Evolutionary conservation across 106 monocot genomes (phyloP).

Genomic region (Gastrodia elata): DNA sequence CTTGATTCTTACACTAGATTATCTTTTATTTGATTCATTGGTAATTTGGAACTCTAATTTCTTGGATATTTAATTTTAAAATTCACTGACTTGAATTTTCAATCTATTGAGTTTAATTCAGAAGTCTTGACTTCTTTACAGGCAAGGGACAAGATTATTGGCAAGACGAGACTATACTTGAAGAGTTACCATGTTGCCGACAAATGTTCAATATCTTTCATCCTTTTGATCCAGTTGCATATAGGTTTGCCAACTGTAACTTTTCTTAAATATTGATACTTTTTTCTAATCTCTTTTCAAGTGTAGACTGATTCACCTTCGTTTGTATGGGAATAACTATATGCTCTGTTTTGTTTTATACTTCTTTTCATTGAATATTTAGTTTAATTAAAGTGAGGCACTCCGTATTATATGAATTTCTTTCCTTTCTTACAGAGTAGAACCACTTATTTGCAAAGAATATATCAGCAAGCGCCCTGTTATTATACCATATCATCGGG

Average conservation of each 20-base stretch:
- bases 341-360: background rate
- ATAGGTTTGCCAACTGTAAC: constrained; percentile 44
- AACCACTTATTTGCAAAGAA: constrained; percentile 94
- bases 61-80: background rate
- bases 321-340: background rate
- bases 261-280: background rate
- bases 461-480: constrained; percentile 68
- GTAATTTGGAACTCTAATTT: background rate
- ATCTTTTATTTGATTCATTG: background rate
- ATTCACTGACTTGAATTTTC: background rate
- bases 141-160: constrained; percentile 90
- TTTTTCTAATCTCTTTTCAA: background rate
- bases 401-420: constrained; percentile 23
- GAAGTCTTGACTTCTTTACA: constrained; percentile 11
- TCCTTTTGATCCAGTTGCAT: constrained; percentile 99
- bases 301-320: background rate
- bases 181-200: constrained; percentile 83
- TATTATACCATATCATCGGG: constrained; percentile 91
- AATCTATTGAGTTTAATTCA: background rate
- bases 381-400: constrained; percentile 24
- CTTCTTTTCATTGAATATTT: background rate
- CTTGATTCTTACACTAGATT: background rate
- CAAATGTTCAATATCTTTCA: constrained; percentile 99
- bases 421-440: constrained; percentile 78
- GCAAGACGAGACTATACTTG: constrained; percentile 75